phyloP scores from a whole-genome alignment of 495 filamentous ascomycete genomes.

The Rhypophila decipiens region DNA sequence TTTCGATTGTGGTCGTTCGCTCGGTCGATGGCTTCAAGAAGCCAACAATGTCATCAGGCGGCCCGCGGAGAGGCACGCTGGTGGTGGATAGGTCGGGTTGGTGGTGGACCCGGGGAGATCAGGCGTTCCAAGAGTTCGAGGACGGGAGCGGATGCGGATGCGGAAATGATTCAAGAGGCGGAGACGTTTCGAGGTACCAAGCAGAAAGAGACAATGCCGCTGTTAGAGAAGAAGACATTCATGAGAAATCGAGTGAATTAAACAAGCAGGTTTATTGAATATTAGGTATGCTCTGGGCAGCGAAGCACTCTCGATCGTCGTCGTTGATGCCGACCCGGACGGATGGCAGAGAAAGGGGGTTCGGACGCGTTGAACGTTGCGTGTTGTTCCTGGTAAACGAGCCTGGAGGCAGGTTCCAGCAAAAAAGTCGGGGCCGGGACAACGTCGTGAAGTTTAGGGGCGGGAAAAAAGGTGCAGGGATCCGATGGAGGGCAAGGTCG shows the following conservation, averaged over 20 bases:
- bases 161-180: slow-evolving; percentile 9
- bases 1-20: slow-evolving; percentile 3
- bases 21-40: slow-evolving; percentile 18
- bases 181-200: slow-evolving; percentile 5
- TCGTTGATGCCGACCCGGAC: slow-evolving; percentile 6
- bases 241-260: slow-evolving; percentile 4
- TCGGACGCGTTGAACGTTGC: slow-evolving; percentile 10
- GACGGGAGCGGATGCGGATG: neutral
- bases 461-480: slow-evolving; percentile 14
- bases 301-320: too few species aligned
- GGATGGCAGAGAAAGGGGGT: slow-evolving; percentile 1
- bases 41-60: slow-evolving; percentile 20
- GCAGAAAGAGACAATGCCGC: neutral
- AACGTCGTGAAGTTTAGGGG: slow-evolving; percentile 17
- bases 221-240: slow-evolving; percentile 13
- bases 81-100: slow-evolving; percentile 6
- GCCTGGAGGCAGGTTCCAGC: slow-evolving; percentile 7
- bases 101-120: slow-evolving; percentile 5
- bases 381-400: slow-evolving; percentile 10
- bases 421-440: slow-evolving; percentile 10
- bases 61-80: slow-evolving; percentile 6
- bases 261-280: too few species aligned
- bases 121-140: slow-evolving; percentile 6
- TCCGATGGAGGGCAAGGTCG: neutral
- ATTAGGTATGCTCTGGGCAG: neutral